Percentiles rank a stretch among this genome's conserved stretches.
These are phyloP conservation scores for Neurospora hispaniola DNA, from an alignment of 495 filamentous ascomycete genomes.

Conservation along the genomic window DNA sequence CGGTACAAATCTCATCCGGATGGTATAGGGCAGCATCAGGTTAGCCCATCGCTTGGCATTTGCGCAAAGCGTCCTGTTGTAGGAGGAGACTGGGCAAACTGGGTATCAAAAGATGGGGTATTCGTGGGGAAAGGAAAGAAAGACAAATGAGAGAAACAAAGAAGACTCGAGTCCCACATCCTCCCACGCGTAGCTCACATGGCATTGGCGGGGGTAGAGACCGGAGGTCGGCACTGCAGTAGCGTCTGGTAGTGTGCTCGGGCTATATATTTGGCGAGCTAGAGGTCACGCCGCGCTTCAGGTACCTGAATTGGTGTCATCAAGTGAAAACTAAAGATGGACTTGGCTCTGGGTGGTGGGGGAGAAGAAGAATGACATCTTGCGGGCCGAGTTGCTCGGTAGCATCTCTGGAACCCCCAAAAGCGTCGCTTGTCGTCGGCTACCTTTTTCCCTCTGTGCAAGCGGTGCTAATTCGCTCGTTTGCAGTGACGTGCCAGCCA, in stretches of 20 bases:
- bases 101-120: neutral
- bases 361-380: neutral
- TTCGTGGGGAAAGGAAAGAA: neutral
- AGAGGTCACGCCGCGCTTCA: neutral
- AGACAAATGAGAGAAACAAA: neutral
- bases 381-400: neutral
- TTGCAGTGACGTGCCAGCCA: neutral
- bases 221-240: neutral
- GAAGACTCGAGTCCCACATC: neutral
- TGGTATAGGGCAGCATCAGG: neutral
- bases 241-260: neutral
- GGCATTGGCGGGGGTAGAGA: neutral
- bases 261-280: neutral
- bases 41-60: neutral
- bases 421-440: neutral
- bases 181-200: conserved; percentile 1
- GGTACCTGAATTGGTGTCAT: neutral
- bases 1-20: neutral
- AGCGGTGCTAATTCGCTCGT: neutral
- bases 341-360: neutral
- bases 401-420: neutral
- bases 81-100: neutral
- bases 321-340: neutral
- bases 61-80: neutral
- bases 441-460: neutral